Conservation (phyloP, 768 basidiomycete species). For the Tulasnella sp. region DNA sequence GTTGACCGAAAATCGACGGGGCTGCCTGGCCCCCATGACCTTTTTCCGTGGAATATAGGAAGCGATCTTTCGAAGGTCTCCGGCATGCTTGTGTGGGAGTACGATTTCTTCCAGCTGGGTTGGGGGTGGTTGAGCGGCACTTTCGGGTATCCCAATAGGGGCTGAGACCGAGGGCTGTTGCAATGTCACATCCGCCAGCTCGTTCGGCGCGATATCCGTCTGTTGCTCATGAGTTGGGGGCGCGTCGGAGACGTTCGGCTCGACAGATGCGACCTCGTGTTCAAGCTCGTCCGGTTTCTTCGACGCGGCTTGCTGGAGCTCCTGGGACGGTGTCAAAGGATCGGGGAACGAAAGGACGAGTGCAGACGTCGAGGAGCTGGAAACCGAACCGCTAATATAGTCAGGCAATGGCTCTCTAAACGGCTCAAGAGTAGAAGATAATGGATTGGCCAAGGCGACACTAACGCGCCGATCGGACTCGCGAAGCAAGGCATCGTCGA, state of each 20-base stretch:
- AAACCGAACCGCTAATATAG: conserved; percentile 11
- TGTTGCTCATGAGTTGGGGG: not conserved
- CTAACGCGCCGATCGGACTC: conserved; percentile 13
- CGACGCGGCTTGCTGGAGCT: not conserved
- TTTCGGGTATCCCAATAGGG: no score
- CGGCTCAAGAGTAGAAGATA: conserved; percentile 10
- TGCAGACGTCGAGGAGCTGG: conserved; percentile 7
- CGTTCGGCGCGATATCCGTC: no score
- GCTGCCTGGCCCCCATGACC: not conserved
- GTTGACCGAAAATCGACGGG: conserved; percentile 1
- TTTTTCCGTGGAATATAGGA: conserved; percentile 4
- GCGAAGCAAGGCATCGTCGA: conserved; percentile 1
- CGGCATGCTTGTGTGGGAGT: not conserved
- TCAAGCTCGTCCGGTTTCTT: not conserved
- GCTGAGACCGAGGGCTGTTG: no score
- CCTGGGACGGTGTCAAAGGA: conserved; percentile 13
- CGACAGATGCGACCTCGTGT: not conserved
- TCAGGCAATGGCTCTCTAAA: conserved; percentile 9
- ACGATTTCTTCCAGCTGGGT: not conserved
- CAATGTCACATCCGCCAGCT: no score
- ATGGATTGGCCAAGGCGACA: conserved; percentile 6
- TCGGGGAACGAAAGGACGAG: conserved; percentile 11
- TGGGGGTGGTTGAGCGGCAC: no score
- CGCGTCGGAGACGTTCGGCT: not conserved
- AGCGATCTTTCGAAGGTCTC: conserved; percentile 10